Evolutionary conservation across 306 rosid genomes (phyloP), one percentile per base, ranked within the genome.

Genomic region (Medicago ruthenica): DNA sequence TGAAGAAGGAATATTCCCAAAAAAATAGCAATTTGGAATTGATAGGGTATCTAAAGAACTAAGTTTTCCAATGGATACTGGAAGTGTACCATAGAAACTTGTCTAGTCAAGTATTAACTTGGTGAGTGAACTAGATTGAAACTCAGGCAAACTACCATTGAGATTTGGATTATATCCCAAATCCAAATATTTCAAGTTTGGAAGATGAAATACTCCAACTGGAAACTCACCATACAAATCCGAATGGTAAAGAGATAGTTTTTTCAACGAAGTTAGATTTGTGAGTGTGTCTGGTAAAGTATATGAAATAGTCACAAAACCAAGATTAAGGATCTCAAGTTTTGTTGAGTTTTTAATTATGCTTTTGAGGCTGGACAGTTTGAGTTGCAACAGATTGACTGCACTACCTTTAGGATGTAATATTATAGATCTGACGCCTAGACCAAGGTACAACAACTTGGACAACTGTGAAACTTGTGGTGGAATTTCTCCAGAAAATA

Each of bases 181-280:
- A 0, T 1, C 0, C 3, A 87, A 75, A 3, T 1, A 0, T 31
- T 34, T 12, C 22, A 87, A 17, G 7, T 84, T 74, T 18, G 80
- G 85, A 3, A 83, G 45, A 1, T 60, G 73, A 20, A 87, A 85
- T n/a, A 85, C 69, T 48, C 55, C 59, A 0, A 0, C 14, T 0
- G 86, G 87, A n/a, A 87, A 80, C 5, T 63, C 55, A 2, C 87
- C 91, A 4, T 20, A 16, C 44, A 88, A 0, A 0, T 41, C 34
- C 34, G 87, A 81, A 0, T 4, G 0, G 1, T 0, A 0, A 6
- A 81, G 62, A 5, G 0, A 2, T 1, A 85, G 74, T 11, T 3
- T 0, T 6, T n/a, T 4, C 16, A 85, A 65, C 10, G 83, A 82
- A 42, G 71, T 50, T 8, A 76, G 37, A 71, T 85, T 78, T 12